Percentiles rank a stretch among this genome's conserved stretches.
These are phyloP conservation scores for Leptodermis oblonga DNA, from an alignment of 257 asterid genomes.

Conservation along the genomic window DNA sequence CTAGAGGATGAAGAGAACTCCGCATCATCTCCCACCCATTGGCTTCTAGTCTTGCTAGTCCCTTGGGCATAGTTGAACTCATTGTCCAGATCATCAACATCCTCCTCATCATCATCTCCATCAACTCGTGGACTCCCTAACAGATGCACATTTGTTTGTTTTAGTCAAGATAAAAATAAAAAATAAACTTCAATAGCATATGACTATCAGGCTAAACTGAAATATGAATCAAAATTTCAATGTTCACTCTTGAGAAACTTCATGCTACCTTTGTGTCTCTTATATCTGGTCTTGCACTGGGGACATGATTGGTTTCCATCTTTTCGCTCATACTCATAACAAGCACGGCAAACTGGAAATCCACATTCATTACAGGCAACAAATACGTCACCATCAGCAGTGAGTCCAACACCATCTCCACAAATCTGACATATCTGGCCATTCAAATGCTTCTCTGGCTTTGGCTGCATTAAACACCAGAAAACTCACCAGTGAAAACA, in stretches of 20 bases:
- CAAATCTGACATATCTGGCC: conserved; percentile 92
- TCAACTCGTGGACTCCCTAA: conserved; percentile 90
- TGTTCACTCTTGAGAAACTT: not conserved
- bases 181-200: not conserved
- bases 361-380: conserved; percentile 96
- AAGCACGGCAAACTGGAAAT: conserved; percentile 87
- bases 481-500: conserved; percentile 10
- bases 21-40: conserved; percentile 79
- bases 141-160: conserved; percentile 12
- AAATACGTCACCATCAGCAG: conserved; percentile 62
- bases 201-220: not conserved
- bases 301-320: conserved; percentile 91
- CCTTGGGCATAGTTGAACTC: conserved; percentile 64
- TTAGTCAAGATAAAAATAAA: not conserved
- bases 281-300: conserved; percentile 89
- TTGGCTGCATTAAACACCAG: conserved; percentile 50
- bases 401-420: conserved; percentile 71
- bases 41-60: conserved; percentile 58
- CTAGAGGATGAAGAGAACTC: conserved; percentile 84
- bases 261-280: conserved; percentile 67
- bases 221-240: not conserved
- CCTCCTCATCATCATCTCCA: conserved; percentile 92
- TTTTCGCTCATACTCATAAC: conserved; percentile 89
- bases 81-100: conserved; percentile 71
- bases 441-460: conserved; percentile 52